Base-by-base conservation (phyloP, 139 green algal genomes). In the Micromonas pusilla region DNA sequence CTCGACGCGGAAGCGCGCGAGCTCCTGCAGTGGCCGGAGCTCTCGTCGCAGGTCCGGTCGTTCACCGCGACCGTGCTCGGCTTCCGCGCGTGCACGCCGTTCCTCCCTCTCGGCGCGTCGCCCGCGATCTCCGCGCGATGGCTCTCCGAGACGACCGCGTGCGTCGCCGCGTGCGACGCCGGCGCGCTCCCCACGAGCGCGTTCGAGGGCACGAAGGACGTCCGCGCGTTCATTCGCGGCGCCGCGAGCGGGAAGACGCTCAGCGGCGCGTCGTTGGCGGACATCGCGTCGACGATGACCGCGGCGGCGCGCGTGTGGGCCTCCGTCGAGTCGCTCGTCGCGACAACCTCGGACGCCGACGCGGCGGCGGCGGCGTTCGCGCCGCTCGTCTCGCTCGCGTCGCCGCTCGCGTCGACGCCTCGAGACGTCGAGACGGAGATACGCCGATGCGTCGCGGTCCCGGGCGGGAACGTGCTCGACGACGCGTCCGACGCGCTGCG, bases 401-500 rank as follows among this genome's bases (percentile, higher is more conserved):
- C 28, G 28, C 63, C 28, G 28, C 28, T 4, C 3, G 63, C 23
- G 28, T 20, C 20, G n/a, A 62, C 25, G 21, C 37, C 38, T 16
- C 21, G 32, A 1, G 37, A 16, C 4, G 6, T 75, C 19, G 53
- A 31, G 37, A 21, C 36, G 21, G 68, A 62, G 37, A 75, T 75
- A 3, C 34, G 26, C 20, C 36, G 68, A 32, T 75, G 68, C 36
- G 36, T 75, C 21, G 37, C 25, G 37, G 34, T 62, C 32, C 5
- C 68, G 20, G n/a, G 37, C 3, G 68, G 68, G 0, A 32, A 60
- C 20, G n/a, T 75, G 1, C 37, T 66, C 26, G 53, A 78, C 72
- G 53, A 79, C 60, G 73, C 73, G 2, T 57, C 60, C 23, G 57
- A 72, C 23, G 33, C 60, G 25, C 38, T 79, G 13, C 30, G 28